Conservation (phyloP, 495 filamentous ascomycete species). For the Tuber borchii region DNA sequence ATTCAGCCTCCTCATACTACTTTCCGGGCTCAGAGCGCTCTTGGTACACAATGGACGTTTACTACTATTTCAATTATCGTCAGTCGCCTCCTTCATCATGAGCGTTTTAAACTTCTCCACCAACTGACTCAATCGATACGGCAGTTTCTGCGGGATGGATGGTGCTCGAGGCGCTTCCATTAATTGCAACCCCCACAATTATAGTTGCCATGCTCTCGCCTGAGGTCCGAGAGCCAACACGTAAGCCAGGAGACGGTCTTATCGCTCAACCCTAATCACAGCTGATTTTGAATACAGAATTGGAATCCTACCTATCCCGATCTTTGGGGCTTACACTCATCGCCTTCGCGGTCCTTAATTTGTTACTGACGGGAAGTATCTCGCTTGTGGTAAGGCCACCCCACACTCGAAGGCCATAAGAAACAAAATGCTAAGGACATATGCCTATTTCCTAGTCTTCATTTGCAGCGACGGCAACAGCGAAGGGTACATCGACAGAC, state of each 20-base stretch:
- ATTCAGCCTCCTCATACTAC: neutral
- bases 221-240: conserved; percentile 52
- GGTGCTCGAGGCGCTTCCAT: conserved; percentile 57
- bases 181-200: conserved; percentile 60
- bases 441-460: conserved; percentile 25
- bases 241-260: conserved; percentile 44
- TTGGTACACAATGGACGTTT: conserved; percentile 39
- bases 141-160: conserved; percentile 56
- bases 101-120: neutral
- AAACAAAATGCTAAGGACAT: conserved; percentile 1
- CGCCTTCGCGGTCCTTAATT: conserved; percentile 56
- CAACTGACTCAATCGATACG: conserved; percentile 15
- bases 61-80: conserved; percentile 42
- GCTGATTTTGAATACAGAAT: conserved; percentile 43
- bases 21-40: neutral
- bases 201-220: conserved; percentile 58
- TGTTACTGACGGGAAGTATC: conserved; percentile 69
- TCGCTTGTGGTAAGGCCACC: conserved; percentile 52
- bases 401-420: neutral
- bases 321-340: conserved; percentile 61
- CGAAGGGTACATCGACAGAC: conserved; percentile 37
- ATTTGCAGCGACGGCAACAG: conserved; percentile 42
- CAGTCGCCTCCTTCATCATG: conserved; percentile 3
- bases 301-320: conserved; percentile 71
- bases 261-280: neutral